These are phyloP conservation scores for Cryptococcus sp. DNA, from an alignment of 1,284 basidiomycete genomes.

Conservation along the genomic window DNA sequence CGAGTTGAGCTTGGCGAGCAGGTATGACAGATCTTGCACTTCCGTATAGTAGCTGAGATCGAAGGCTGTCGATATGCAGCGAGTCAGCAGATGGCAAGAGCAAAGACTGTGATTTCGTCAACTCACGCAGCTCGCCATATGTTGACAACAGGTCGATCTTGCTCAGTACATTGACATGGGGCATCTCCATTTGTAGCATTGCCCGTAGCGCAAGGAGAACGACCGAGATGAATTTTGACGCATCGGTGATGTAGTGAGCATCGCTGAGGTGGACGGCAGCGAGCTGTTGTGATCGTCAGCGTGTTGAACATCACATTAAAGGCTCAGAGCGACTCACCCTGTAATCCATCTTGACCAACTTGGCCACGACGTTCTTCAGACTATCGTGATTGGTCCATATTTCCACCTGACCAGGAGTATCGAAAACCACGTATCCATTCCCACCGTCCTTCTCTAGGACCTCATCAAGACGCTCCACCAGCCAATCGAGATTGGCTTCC, in stretches of 20 bases:
- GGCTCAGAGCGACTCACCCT: constrained; percentile 64
- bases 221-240: constrained; percentile 91
- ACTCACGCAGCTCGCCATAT: constrained; percentile 82
- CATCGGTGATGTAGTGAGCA: constrained; percentile 94
- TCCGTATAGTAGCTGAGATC: constrained; percentile 98
- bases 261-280: constrained; percentile 95
- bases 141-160: constrained; percentile 88
- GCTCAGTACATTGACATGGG: constrained; percentile 94
- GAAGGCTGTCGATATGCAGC: constrained; percentile 68
- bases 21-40: constrained; percentile 90
- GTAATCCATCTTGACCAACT: constrained; percentile 74
- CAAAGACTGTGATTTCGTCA: constrained; percentile 7
- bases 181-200: constrained; percentile 97
- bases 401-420: constrained; percentile 97
- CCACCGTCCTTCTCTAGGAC: constrained; percentile 54
- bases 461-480: constrained; percentile 69
- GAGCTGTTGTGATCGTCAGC: constrained; percentile 60
- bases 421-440: constrained; percentile 80
- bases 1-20: constrained; percentile 68
- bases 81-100: background rate
- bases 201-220: constrained; percentile 88
- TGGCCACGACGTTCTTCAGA: constrained; percentile 74
- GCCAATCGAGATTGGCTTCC: constrained; percentile 94
- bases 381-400: constrained; percentile 93
- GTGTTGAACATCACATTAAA: too few species aligned